Percentiles rank a stretch among this genome's conserved stretches.
Evolutionary conservation across 139 green algal genomes (phyloP).

Genomic region (Marvania coccoides): DNA sequence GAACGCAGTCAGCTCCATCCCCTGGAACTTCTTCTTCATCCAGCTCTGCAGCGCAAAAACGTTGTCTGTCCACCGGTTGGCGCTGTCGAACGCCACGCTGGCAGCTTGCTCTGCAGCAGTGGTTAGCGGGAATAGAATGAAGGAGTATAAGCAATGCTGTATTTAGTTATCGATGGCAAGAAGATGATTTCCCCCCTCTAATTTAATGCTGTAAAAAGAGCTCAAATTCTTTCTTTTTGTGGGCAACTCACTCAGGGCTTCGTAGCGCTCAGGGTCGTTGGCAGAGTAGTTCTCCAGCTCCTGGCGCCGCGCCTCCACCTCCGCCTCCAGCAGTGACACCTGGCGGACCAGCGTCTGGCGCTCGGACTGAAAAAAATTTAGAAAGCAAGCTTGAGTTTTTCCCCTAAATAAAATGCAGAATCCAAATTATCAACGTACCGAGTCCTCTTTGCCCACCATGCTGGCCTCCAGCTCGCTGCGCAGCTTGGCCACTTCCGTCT

Average conservation of each 20-base stretch:
- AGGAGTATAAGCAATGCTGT: too few species aligned
- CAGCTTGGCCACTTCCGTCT: conserved; percentile 18
- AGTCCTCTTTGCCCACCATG: conserved; percentile 44
- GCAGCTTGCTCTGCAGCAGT: conserved; percentile 18
- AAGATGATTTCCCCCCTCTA: background rate
- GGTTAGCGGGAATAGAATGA: too few species aligned
- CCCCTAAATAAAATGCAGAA: background rate
- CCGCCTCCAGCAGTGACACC: conserved; percentile 19
- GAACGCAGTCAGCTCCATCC: conserved; percentile 43
- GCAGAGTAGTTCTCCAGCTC: conserved; percentile 43
- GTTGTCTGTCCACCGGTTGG: conserved; percentile 69
- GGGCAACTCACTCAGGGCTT: conserved; percentile 18
- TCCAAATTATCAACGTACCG: conserved; percentile 16
- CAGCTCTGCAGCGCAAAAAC: conserved; percentile 38
- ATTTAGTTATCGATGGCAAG: too few species aligned
- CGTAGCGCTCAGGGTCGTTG: conserved; percentile 50
- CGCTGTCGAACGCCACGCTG: conserved; percentile 31
- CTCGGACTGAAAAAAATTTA: conserved; percentile 8
- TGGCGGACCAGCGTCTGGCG: conserved; percentile 26
- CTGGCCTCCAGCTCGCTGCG: conserved; percentile 22
- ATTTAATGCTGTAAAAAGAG: background rate
- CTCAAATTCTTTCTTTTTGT: background rate
- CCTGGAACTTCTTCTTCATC: conserved; percentile 60
- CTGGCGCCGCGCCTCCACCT: conserved; percentile 17
- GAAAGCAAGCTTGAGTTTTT: background rate